Evolutionary conservation across 1,284 basidiomycete species (phyloP).

Genomic region (Ustilago xerochloae): DNA sequence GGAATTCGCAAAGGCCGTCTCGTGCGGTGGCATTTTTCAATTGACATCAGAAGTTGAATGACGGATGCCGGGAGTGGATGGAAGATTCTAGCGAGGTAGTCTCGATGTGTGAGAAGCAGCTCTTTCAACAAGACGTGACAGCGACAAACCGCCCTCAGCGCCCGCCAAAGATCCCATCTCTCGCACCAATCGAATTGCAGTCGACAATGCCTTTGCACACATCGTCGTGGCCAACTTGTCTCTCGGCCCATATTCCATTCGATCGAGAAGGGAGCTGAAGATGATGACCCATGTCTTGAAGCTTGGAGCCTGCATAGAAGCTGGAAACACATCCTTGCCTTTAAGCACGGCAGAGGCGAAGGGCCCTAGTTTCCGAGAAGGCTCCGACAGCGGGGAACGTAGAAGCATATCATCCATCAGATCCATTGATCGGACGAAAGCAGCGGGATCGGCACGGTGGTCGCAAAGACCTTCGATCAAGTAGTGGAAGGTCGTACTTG

Average conservation of each 20-base stretch:
- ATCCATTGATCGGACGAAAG: slow-evolving; percentile 38
- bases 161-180: slow-evolving; percentile 28
- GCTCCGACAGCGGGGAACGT: background rate
- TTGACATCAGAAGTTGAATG: too few relatives aligned
- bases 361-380: slow-evolving; percentile 20
- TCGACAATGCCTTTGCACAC: slow-evolving; percentile 11
- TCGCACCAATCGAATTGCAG: slow-evolving; percentile 31
- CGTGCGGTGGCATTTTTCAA: background rate
- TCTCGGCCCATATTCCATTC: slow-evolving; percentile 25
- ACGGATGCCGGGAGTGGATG: too few relatives aligned
- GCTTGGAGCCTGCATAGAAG: slow-evolving; percentile 8
- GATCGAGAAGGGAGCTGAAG: slow-evolving; percentile 35
- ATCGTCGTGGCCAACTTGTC: slow-evolving; percentile 2
- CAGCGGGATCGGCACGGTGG: slow-evolving; percentile 23
- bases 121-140: slow-evolving; percentile 22
- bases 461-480: slow-evolving; percentile 39
- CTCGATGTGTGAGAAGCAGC: slow-evolving; percentile 22
- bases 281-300: slow-evolving; percentile 32
- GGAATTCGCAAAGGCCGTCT: background rate
- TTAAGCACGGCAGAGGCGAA: slow-evolving; percentile 14
- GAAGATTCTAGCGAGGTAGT: slow-evolving; percentile 1
- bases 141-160: slow-evolving; percentile 29
- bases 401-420: slow-evolving; percentile 44
- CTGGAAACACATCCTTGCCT: background rate
- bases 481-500: slow-evolving; percentile 27